Percentiles rank a stretch among this genome's conserved stretches.
Evolutionary conservation across 2,329 filamentous ascomycete species (phyloP).

Genomic region (Ilyonectria sp.): DNA sequence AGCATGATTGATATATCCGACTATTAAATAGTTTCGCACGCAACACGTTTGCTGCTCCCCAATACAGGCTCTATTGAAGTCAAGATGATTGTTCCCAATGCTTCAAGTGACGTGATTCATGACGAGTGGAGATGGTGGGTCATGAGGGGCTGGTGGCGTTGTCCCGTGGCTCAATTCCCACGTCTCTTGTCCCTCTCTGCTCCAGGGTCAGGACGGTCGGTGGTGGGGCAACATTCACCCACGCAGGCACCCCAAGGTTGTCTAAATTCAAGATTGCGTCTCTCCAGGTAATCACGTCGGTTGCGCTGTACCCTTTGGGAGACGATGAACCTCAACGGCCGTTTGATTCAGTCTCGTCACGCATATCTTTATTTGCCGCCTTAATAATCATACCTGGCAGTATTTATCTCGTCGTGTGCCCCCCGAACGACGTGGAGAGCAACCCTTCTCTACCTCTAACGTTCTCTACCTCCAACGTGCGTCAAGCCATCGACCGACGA

Average conservation of each 20-base stretch:
- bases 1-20: conserved; percentile 37
- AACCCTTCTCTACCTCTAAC: background rate
- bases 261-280: background rate
- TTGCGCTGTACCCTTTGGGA: conserved; percentile 13
- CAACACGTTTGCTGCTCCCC: conserved; percentile 18
- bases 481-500: background rate
- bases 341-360: conserved; percentile 13
- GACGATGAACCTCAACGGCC: conserved; percentile 37
- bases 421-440: background rate
- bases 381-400: conserved; percentile 29
- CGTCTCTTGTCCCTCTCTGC: background rate
- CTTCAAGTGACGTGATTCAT: conserved; percentile 20
- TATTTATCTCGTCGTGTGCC: background rate
- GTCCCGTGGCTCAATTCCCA: conserved; percentile 21
- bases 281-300: background rate
- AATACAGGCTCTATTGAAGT: conserved; percentile 45
- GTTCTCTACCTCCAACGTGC: background rate
- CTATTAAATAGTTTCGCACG: conserved; percentile 40
- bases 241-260: background rate
- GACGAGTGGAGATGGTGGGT: conserved; percentile 28
- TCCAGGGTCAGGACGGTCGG: conserved; percentile 5
- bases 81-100: conserved; percentile 20
- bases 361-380: conserved; percentile 41
- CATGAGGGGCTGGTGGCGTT: conserved; percentile 30
- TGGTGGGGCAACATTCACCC: conserved; percentile 12